Evolutionary conservation across 2,329 filamentous ascomycete species (phyloP), one percentile per base, ranked within the genome.

Genomic region (Lachnellula suecica): DNA sequence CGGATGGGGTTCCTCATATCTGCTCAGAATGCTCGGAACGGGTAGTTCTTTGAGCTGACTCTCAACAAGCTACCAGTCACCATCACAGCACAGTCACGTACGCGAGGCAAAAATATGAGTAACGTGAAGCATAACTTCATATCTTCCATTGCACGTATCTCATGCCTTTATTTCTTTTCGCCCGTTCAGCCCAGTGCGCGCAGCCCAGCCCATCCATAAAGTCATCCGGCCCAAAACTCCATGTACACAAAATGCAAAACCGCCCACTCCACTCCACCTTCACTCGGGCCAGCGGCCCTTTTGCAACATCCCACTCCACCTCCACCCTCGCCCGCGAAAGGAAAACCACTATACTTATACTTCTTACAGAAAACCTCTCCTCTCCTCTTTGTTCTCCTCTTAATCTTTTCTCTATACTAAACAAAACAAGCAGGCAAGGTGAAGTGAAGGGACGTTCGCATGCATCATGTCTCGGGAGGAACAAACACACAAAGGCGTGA

Each of bases 41-140:
- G n/a, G n/a, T n/a, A n/a, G n/a, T n/a, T n/a, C n/a, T n/a, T n/a
- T n/a, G n/a, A n/a, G n/a, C n/a, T n/a, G n/a, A n/a, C n/a, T n/a
- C n/a, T n/a, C n/a, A n/a, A n/a, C n/a, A n/a, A n/a, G n/a, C 13
- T 7, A 8, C 37, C 13, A n/a, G 17, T 7, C 8, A 40, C 6
- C 7, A 22, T 6, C 10, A 43, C 4, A 4, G 22, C 8, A 43
- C 7, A 13, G 41, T 24, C 41, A 37, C 34, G 17, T 5, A n/a
- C 34, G 17, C n/a, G 34, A 35, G 22, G 35, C 37, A 49, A 15
- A 23, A 3, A 23, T 17, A 41, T 13, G 31, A 25, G 13, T 52
- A 51, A 44, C 44, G 34, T 57, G 57, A 59, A 56, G 57, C 57
- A 59, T 60, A 44, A 61, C 51, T 61, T 61, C 55, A 57, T 59